Base-by-base conservation (phyloP, 2,329 filamentous ascomycete genomes). In the Fonsecaea erecta region DNA sequence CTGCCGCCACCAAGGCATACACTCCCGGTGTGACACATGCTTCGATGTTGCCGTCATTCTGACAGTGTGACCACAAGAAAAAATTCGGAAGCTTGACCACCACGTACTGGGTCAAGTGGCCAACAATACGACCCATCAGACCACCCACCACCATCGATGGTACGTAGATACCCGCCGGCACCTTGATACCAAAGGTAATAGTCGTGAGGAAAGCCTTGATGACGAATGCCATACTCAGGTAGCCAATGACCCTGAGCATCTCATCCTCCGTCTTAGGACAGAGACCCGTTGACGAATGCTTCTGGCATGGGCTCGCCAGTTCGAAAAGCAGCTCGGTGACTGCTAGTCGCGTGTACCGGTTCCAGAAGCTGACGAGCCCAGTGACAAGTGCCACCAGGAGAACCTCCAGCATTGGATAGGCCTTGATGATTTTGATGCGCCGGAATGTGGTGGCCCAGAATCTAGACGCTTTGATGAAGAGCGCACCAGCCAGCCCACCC, bases 81-180 rank as follows among this genome's bases (percentile, higher is more conserved):
- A 88, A 90, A 61, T 88, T 79, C 0, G 92, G 90, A 73, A 88
- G 90, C 32, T 84, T 85, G 63, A 96, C 82, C 5, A 94, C 92
- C 59, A 91, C 78, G 78, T 90, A 93, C 75, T 98, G 94, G 0
- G 93, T 88, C 6, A 88, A 77, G 75, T 98, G 95, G 1, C 95
- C 95, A 12, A 97, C 86, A 52, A 95, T 88, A 7, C 94, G 88
- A 32, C 94, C 94, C 81, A 97, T 89, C 18, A 99, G 81, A 73
- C 95, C 95, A 69, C 95, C 95, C 18, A 98, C 92, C 30, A 98
- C 95, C 95, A 99, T 99, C 72, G 94, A 97, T 2, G 95, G 95
- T 1, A 99, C 93, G 73, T 99, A 99, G 71, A 99, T 97, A 68
- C 95, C 95, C 0, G 94, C 93, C 9, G 95, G 95, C 0, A 98